Percentiles rank a stretch among this genome's conserved stretches.
Conservation (phyloP, 306 rosid genomes). For the Gleditsia sinensis region DNA sequence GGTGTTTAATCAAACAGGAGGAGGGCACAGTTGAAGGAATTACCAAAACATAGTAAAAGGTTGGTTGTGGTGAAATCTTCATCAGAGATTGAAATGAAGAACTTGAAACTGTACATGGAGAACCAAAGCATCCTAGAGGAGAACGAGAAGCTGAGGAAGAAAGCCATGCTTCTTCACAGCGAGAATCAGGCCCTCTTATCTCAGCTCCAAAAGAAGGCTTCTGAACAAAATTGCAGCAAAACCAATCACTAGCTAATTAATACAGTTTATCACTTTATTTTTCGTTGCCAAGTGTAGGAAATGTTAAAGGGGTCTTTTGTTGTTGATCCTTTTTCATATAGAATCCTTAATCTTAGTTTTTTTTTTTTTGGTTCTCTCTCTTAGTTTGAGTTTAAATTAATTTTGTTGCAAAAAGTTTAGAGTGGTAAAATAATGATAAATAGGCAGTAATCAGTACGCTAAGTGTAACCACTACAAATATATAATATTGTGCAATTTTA, state of each 20-base stretch:
- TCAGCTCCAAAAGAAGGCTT: constrained; percentile 55
- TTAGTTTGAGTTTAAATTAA: constrained; percentile 20
- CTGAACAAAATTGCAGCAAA: constrained; percentile 28
- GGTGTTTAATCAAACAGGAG: constrained; percentile 42
- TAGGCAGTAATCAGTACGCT: neutral
- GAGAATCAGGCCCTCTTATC: constrained; percentile 70
- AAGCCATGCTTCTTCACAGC: constrained; percentile 72
- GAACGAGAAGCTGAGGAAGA: constrained; percentile 73
- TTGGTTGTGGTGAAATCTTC: constrained; percentile 15
- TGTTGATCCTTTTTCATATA: neutral
- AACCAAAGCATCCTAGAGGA: constrained; percentile 71
- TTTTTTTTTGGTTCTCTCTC: neutral
- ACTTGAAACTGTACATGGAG: constrained; percentile 64
- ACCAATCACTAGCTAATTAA: neutral
- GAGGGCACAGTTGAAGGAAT: constrained; percentile 43
- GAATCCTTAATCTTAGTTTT: neutral
- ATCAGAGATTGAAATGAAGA: constrained; percentile 66
- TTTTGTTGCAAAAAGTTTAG: constrained; percentile 27
- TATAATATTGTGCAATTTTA: constrained; percentile 5
- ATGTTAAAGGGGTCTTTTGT: constrained; percentile 19
- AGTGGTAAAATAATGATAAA: neutral
- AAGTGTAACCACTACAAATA: constrained; percentile 24
- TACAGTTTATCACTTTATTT: constrained; percentile 4
- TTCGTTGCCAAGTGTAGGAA: neutral
- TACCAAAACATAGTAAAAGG: constrained; percentile 32